These are phyloP conservation scores for Neurospora sp. DNA, from an alignment of 495 filamentous ascomycete genomes.

Conservation along the genomic window DNA sequence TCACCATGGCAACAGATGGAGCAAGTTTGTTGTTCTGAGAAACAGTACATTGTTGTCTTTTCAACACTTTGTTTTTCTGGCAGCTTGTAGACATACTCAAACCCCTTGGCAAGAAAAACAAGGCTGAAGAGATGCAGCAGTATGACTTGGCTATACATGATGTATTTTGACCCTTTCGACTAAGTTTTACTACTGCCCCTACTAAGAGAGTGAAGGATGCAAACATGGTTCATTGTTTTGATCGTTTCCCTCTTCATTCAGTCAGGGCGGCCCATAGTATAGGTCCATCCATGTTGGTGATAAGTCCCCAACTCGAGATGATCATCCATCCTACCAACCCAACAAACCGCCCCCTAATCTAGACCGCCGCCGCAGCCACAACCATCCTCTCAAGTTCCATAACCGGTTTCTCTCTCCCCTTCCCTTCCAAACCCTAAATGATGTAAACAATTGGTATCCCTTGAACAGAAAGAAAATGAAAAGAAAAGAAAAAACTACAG, in stretches of 20 bases:
- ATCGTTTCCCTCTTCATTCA: not conserved
- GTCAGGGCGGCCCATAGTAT: not conserved
- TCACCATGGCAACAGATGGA: not conserved
- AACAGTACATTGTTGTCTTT: not conserved
- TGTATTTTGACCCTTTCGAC: not conserved
- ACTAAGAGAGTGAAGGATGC: not conserved
- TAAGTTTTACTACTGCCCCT: not conserved
- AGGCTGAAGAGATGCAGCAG: not conserved
- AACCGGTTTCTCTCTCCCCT: not conserved
- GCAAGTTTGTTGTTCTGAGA: not conserved
- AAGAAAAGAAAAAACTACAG: not conserved
- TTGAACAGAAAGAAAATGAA: not conserved
- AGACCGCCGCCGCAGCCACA: not conserved
- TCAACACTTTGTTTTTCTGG: not conserved
- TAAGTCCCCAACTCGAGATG: not conserved
- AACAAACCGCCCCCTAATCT: not conserved
- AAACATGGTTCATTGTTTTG: not conserved
- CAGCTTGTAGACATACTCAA: not conserved
- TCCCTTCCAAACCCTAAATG: not conserved
- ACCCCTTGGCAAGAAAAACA: not conserved
- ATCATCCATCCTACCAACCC: not conserved
- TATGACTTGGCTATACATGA: not conserved
- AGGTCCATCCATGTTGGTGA: not conserved
- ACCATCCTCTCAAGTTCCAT: not conserved
- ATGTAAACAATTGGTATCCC: not conserved